Base-by-base conservation (phyloP, 1,284 basidiomycete species). In the Naganishia sp. region DNA sequence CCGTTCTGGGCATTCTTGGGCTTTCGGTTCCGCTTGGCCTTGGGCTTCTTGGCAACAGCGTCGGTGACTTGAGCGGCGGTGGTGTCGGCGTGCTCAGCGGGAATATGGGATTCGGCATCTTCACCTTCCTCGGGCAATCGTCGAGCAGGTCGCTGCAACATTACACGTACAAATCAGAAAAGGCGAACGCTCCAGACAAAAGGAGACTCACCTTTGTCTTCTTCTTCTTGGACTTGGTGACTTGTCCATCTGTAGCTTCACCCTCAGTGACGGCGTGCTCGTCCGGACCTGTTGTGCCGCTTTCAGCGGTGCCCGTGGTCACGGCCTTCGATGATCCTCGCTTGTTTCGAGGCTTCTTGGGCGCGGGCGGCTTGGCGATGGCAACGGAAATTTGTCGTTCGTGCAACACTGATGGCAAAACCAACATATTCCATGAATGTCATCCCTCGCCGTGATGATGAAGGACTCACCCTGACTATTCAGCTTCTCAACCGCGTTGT, bases 331-430 rank as follows among this genome's bases (percentile, higher is more conserved):
- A 57, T 13, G 49, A 50, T 57, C 49, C 51, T 6, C 45, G 25
- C 42, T 62, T 54, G 42, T 63, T 54, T 53, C 61, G 61, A 39
- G 66, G 61, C 53, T 88, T 87, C 83, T 91, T 92, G 81, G 89
- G 85, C 70, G 91, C 89, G 69, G 87, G 82, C 68, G 91, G 89
- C 82, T 93, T 93, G 76, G 93, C 94, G 76, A 92, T 82, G 83
- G 94, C 89, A 80, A 95, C 85, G 79, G 90, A 88, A 78, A 94
- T 86, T 79, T 84, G 84, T 78, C 93, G 91, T 70, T 88, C 90
- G 70, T 91, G 89, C 79, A 95, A 87, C 79, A 93, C 78, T 79
- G 31, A 18, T 18, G 13, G 5, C 15, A 25, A 41, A 23, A 9
- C 13, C 31, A 35, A 18, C 25, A 28, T 6, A 21, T 31, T 62